Conservation (phyloP, 768 basidiomycete genomes). For the Kwoniella dejecticola region DNA sequence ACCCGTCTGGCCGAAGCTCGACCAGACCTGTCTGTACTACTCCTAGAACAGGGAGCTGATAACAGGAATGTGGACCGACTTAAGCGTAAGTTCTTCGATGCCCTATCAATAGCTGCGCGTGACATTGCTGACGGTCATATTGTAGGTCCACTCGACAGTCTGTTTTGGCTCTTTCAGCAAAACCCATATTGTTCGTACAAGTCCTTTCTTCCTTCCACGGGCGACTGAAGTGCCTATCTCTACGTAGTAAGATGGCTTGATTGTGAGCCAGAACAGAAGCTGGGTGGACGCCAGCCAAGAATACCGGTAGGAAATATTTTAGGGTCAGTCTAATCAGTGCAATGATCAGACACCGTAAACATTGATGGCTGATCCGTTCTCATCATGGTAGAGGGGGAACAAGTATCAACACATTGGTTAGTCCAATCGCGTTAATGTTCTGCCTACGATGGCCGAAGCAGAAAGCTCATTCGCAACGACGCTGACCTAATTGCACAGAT, state of each 20-base stretch:
- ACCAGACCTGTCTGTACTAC: conserved; percentile 21
- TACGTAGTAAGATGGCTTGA: conserved; percentile 9
- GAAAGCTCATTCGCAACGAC: too few relatives aligned
- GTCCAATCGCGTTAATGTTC: neutral
- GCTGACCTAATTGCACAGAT: conserved; percentile 13
- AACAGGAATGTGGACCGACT: conserved; percentile 9
- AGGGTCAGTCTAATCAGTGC: too few relatives aligned
- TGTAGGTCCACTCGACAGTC: conserved; percentile 24
- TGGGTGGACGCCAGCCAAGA: conserved; percentile 20
- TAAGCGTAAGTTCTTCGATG: neutral
- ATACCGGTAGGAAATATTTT: conserved; percentile 28
- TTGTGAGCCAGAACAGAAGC: conserved; percentile 7
- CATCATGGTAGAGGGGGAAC: conserved; percentile 26
- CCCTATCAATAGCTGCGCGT: neutral
- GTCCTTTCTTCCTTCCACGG: neutral
- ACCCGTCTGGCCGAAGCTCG: conserved; percentile 21
- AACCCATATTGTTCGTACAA: conserved; percentile 15
- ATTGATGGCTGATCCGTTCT: neutral
- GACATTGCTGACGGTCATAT: too few relatives aligned
- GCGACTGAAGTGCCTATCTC: neutral
- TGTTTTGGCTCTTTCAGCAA: conserved; percentile 26
- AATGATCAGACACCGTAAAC: neutral
- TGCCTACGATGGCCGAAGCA: too few relatives aligned
- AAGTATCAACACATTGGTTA: conserved; percentile 28
- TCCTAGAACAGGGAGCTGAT: conserved; percentile 24